Base-by-base conservation (phyloP, 768 basidiomycete genomes). In the Fomitopsis pulvina region DNA sequence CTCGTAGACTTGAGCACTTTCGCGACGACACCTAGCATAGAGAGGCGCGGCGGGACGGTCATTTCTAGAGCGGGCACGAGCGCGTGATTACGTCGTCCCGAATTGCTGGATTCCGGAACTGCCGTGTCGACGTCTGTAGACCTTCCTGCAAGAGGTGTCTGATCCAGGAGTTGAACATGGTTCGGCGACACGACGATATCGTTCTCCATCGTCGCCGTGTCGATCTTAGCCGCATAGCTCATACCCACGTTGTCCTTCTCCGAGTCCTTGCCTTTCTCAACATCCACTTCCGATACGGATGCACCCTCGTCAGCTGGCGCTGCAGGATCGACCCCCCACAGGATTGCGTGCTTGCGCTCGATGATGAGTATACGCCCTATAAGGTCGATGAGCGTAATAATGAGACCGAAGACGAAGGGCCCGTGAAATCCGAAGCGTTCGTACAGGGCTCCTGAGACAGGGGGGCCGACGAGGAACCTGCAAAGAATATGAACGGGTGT, bases 401-500 rank as follows among this genome's bases (percentile, higher is more conserved):
- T 57, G 51, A 72, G 61, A 3, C 65, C 65, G 38, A 71, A 67
- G 34, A 72, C 60, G 56, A 69, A 70, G 1, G 71, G 72, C 0
- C 66, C 69, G 14, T 63, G 62, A 48, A 66, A 71, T 1, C 71
- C 71, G 26, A 68, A 66, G 1, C 55, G 57, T 9, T 59, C 49
- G 51, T 68, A 70, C 0, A 73, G 56, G 6, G 66, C 67, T 21
- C 72, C 72, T 1, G 70, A 66, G 4, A 71, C 61, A 10, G 71
- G 68, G 9, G 71, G 71, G 0, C 68, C 71, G 21, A 67, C 50
- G 27, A 71, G 59, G 14, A 62, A 52, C 3, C 70, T 71, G 41
- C 2, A 2, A 10, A 22, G 14, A n/a, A 24, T 29, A 27, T 25
- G 25, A 2, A 25, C 24, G 7, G 24, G 28, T 38, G 40, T 26